Evolutionary conservation across 75 land plant species (phyloP).

Genomic region (Larix kaempferi): DNA sequence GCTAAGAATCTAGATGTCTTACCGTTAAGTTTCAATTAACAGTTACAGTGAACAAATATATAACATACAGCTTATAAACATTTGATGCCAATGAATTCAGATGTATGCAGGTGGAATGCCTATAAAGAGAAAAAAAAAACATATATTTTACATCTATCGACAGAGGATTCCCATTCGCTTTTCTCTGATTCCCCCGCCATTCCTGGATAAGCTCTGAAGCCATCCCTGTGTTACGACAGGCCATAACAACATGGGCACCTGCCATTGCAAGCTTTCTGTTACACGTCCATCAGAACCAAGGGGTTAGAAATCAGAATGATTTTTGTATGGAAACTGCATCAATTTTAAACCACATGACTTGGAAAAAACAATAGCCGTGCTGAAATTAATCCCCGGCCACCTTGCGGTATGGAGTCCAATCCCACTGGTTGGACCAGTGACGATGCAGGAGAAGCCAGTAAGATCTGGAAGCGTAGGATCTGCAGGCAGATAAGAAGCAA

Average conservation of each 20-base stretch:
- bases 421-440: conserved; percentile 59
- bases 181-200: conserved; percentile 20
- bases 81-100: neutral
- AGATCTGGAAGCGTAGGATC: conserved; percentile 22
- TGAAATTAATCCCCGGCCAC: conserved; percentile 10
- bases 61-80: neutral
- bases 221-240: conserved; percentile 39
- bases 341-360: too few relatives aligned
- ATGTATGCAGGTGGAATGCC: too few relatives aligned
- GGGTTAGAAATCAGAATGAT: too few relatives aligned
- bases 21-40: neutral
- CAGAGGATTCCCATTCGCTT: neutral
- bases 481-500: conserved; percentile 27
- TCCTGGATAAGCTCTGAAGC: conserved; percentile 27
- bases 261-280: conserved; percentile 44
- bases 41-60: neutral
- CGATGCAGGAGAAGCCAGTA: conserved; percentile 28
- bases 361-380: too few relatives aligned
- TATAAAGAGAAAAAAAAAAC: too few relatives aligned
- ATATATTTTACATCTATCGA: neutral
- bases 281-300: too few relatives aligned
- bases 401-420: conserved; percentile 61
- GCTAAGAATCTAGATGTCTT: neutral
- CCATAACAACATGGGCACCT: conserved; percentile 51
- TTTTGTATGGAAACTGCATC: too few relatives aligned